Evolutionary conservation across 768 basidiomycete species (phyloP).

Genomic region (Aureoboletus auriporus): DNA sequence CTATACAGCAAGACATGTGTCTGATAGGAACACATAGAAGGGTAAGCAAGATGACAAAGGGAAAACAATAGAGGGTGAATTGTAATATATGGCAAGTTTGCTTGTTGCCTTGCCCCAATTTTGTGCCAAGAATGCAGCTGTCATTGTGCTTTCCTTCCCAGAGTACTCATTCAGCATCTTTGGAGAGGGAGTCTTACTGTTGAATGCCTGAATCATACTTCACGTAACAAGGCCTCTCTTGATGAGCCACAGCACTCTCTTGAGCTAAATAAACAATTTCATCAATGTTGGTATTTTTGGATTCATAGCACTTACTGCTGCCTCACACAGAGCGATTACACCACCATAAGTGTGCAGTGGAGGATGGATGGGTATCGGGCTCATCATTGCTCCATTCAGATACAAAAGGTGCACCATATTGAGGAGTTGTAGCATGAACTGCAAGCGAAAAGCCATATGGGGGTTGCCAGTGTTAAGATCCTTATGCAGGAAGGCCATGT

Average conservation of each 20-base stretch:
- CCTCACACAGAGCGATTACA: slow-evolving; percentile 1
- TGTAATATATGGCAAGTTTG: no score
- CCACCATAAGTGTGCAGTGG: neutral
- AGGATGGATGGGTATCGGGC: neutral
- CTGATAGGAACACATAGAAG: no score
- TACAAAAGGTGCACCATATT: neutral
- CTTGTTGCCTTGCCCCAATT: slow-evolving; percentile 3
- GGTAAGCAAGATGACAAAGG: no score
- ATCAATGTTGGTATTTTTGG: neutral
- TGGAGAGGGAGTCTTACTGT: neutral
- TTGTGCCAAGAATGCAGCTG: slow-evolving; percentile 1
- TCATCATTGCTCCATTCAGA: neutral
- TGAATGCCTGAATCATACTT: neutral
- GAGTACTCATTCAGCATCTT: slow-evolving; percentile 5
- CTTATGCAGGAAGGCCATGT: neutral
- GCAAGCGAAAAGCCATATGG: neutral
- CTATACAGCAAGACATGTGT: no score
- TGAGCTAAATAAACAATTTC: neutral
- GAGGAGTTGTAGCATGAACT: neutral
- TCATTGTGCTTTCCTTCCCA: slow-evolving; percentile 4
- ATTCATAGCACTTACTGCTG: neutral
- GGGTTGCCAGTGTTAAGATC: neutral
- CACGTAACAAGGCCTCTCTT: neutral
- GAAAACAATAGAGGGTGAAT: no score
- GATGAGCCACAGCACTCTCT: neutral